Percentiles rank a stretch among this genome's conserved stretches.
Evolutionary conservation across 768 basidiomycete species (phyloP).

Genomic region (Psilocybe azurescens): DNA sequence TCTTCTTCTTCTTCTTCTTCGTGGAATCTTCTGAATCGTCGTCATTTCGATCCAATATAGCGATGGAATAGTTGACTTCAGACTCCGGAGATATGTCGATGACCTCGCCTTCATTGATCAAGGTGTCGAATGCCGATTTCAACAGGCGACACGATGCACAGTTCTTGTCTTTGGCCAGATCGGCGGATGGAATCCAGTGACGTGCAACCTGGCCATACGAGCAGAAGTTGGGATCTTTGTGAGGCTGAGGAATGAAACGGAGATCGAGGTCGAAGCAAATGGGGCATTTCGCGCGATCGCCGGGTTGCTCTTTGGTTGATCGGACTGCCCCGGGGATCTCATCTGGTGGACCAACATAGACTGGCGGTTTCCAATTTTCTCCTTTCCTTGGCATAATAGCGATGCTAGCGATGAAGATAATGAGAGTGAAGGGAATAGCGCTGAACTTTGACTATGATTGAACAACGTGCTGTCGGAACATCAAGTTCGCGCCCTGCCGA

Average conservation of each 20-base stretch:
- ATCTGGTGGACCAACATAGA: conserved; percentile 9
- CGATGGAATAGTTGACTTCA: conserved; percentile 13
- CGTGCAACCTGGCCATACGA: conserved; percentile 17
- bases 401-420: no score
- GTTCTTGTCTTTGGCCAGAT: conserved; percentile 11
- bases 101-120: conserved; percentile 5
- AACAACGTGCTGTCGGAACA: no score
- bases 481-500: no score
- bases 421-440: no score
- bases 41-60: conserved; percentile 18
- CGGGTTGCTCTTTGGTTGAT: neutral
- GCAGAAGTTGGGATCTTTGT: conserved; percentile 16
- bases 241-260: conserved; percentile 17
- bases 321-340: neutral
- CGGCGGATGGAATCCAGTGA: conserved; percentile 17
- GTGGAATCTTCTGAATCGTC: conserved; percentile 1
- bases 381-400: conserved; percentile 9
- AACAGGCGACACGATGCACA: conserved; percentile 17
- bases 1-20: neutral
- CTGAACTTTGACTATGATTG: no score
- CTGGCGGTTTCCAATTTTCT: conserved; percentile 8
- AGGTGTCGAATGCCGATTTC: conserved; percentile 18
- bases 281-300: conserved; percentile 8
- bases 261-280: conserved; percentile 21
- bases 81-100: conserved; percentile 3